Conservation (phyloP, 768 basidiomycete genomes). For the Amylocystis lapponica region DNA sequence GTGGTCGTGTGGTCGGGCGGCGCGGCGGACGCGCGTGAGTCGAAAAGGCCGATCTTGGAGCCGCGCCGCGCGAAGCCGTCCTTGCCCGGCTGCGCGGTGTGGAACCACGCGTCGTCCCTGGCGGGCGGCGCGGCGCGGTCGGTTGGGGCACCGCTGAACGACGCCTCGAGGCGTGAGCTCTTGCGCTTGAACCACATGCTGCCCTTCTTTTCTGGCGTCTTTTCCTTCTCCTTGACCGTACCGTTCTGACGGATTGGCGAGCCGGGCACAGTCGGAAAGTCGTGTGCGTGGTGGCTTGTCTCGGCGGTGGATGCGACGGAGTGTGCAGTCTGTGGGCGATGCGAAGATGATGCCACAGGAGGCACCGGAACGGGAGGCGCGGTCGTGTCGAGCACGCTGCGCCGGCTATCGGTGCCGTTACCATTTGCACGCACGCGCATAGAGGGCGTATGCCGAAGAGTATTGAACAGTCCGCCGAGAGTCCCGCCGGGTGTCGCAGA, state of each 20-base stretch:
- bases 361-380: too few relatives aligned
- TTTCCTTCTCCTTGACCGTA: conserved; percentile 19
- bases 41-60: neutral
- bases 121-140: conserved; percentile 26
- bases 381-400: conserved; percentile 15
- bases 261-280: conserved; percentile 12
- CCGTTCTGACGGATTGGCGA: conserved; percentile 22
- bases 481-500: conserved; percentile 3
- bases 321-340: conserved; percentile 19
- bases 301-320: conserved; percentile 18
- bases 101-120: conserved; percentile 12
- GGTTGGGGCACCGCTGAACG: conserved; percentile 11
- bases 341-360: conserved; percentile 22
- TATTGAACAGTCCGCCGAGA: conserved; percentile 17
- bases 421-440: conserved; percentile 19
- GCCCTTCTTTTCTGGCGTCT: conserved; percentile 33
- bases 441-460: conserved; percentile 22
- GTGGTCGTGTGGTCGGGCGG: conserved; percentile 4
- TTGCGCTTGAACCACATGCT: conserved; percentile 52
- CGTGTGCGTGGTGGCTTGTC: conserved; percentile 18
- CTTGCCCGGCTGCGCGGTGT: conserved; percentile 1
- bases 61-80: neutral
- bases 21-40: conserved; percentile 9
- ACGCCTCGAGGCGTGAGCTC: conserved; percentile 29
- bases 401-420: conserved; percentile 16